These are phyloP conservation scores for Isatis lusitanica DNA, from an alignment of 441 rosid genomes.

Conservation along the genomic window DNA sequence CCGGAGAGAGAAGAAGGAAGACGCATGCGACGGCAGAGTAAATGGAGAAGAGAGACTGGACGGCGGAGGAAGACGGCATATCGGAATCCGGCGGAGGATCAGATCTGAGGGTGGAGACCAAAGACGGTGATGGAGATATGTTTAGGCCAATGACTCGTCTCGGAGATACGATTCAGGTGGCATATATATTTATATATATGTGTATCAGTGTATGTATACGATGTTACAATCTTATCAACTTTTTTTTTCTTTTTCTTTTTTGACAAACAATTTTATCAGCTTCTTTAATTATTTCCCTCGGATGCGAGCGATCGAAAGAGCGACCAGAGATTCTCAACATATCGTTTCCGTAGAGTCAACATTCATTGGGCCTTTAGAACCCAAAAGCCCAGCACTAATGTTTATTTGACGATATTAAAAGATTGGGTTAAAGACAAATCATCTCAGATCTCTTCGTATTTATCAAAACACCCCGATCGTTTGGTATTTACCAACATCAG, in stretches of 20 bases:
- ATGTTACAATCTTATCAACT: background rate
- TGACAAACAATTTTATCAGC: no score
- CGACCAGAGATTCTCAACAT: background rate
- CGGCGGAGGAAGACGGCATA: constrained; percentile 33
- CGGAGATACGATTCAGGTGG: constrained; percentile 26
- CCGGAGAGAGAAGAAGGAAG: constrained; percentile 29
- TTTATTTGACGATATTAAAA: background rate
- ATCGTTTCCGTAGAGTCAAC: background rate
- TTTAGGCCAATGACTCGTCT: constrained; percentile 24
- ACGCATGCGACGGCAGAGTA: constrained; percentile 10
- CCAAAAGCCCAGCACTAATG: background rate
- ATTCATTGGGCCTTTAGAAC: background rate
- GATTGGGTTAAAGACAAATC: background rate
- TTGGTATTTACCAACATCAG: background rate
- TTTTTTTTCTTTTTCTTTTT: no score
- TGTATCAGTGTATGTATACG: background rate
- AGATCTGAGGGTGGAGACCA: constrained; percentile 31
- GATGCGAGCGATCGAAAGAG: constrained; percentile 4
- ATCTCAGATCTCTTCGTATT: background rate
- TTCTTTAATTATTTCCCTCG: background rate
- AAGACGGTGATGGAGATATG: constrained; percentile 5
- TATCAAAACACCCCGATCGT: background rate
- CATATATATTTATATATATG: background rate
- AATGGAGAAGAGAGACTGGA: constrained; percentile 14
- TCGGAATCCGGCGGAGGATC: constrained; percentile 23